Base-by-base conservation (phyloP, 1,284 basidiomycete species). In the Amylostereum areolatum region DNA sequence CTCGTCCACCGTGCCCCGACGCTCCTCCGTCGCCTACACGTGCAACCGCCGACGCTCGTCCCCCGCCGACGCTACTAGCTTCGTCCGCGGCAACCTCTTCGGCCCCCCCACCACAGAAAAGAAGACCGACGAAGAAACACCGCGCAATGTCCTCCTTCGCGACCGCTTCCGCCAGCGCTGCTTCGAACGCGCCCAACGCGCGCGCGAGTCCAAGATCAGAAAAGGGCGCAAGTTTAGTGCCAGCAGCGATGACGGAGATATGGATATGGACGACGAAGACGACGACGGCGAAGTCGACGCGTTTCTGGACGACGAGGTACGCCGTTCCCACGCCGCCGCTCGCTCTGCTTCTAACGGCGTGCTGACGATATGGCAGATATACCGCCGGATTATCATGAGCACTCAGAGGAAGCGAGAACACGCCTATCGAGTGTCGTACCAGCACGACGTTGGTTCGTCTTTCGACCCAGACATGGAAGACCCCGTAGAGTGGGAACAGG, bases 391-490 rank as follows among this genome's bases (percentile, higher is more conserved):
- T 30, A 69, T 87, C 60, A 66, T 69, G 6, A 78, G 73, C 54
- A 66, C 75, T 18, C 72, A 70, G 36, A 67, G 72, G 8, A 80
- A 75, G 55, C 59, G 64, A 27, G 66, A 62, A 2, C 75, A 85
- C 57, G 61, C 69, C 0, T 85, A 80, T 55, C 72, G 74, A 6
- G 57, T 83, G 1, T 85, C 82, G 2, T 87, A 81, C 55, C 72
- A 77, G 30, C 59, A 66, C n/a, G 83, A 86, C 52, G 83, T 87
- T 5, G 84, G 85, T 6, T 85, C 83, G 12, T 86, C 85, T 1
- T 77, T 84, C 50, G 85, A 87, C 58, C 85, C 85, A 3, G 77
- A 79, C 57, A 66, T 85, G 60, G 82, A 86, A 34, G 81, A 86
- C 52, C 62, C 76, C 3, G 66, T 57, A 12, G 62, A 66, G 29